A percentile compares a stretch with the other conserved stretches of the same genome.
Evolutionary conservation across 176 grass and related monocot species (phyloP).

Genomic region (Avena eriantha): DNA sequence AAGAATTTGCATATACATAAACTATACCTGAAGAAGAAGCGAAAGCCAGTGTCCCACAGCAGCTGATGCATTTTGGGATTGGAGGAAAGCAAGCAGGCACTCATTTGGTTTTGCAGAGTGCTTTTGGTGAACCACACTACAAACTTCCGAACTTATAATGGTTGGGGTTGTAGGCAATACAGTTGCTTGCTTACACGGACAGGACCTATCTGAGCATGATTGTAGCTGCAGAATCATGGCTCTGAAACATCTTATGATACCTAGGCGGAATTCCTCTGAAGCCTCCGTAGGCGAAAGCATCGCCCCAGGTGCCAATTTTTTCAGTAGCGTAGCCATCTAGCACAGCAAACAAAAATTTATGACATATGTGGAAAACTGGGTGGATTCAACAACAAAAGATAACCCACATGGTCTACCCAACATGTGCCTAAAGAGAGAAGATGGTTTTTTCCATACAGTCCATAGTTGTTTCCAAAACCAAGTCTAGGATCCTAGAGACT

Average conservation of each 20-base stretch:
- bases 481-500: slow-evolving; percentile 5
- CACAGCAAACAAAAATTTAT: slow-evolving; percentile 18
- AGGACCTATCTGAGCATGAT: slow-evolving; percentile 62
- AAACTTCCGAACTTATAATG: slow-evolving; percentile 36
- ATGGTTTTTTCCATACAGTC: background rate
- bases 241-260: slow-evolving; percentile 86
- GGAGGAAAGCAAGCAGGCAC: slow-evolving; percentile 87
- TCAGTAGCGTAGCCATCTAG: slow-evolving; percentile 82
- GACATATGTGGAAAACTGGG: slow-evolving; percentile 1
- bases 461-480: slow-evolving; percentile 18
- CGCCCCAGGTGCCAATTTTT: slow-evolving; percentile 76
- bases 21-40: slow-evolving; percentile 83
- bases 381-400: slow-evolving; percentile 1
- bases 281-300: slow-evolving; percentile 81
- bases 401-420: background rate
- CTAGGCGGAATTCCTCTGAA: slow-evolving; percentile 87
- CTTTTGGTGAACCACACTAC: slow-evolving; percentile 26
- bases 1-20: background rate
- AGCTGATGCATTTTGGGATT: slow-evolving; percentile 85
- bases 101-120: slow-evolving; percentile 52
- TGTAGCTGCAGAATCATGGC: slow-evolving; percentile 73
- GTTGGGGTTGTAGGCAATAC: slow-evolving; percentile 45
- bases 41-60: slow-evolving; percentile 90
- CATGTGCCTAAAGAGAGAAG: background rate
- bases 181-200: slow-evolving; percentile 68